Evolutionary conservation across 83 land plant genomes (phyloP), one percentile per base, ranked within the genome.

Genomic region (Picea mariana): DNA sequence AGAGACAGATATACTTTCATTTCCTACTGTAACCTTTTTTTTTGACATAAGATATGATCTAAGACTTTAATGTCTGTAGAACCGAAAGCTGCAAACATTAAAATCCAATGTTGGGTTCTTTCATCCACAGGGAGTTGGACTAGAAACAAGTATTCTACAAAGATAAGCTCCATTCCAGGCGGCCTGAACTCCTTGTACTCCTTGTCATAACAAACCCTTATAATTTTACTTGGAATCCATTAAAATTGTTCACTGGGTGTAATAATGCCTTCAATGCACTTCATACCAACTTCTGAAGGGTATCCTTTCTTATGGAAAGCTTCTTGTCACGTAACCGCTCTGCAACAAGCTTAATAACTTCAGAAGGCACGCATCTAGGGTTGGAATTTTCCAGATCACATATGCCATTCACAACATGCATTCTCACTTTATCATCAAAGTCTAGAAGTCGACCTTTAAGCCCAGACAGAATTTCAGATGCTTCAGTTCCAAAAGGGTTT

Each of bases 301-400:
- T 88, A 0, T 80, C 80, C 59, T 84, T 91, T 79, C 96, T 86
- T 16, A 93, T 93, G 71, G 87, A 80, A 31, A 27, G 31, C 34
- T 31, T 31, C 78, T 88, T 95, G 81, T 95, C 98, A 69, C 96
- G 91, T 42, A 95, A 88, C 21, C 96, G 68, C 69, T 92, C 92
- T 24, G 89, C 77, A 66, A 84, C 90, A 26, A 80, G 79, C 75
- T 72, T 81, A 64, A 93, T 71, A 65, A 89, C 67, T 52, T 87
- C 86, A 38, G 81, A 44, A 16, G 88, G 85, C 52, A 85, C 63
- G 73, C 31, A 64, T 80, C 71, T 84, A n/a, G 83, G 81, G 78
- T 84, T 87, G 60, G 86, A 55, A 67, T 67, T 83, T 66, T 90
- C 92, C 23, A 93, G 71, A 59, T 91, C 92, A 84, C 96, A 95